A percentile compares a stretch with the other conserved stretches of the same genome.
Evolutionary conservation across 1,284 basidiomycete genomes (phyloP).

Genomic region (Trametes hirsuta): DNA sequence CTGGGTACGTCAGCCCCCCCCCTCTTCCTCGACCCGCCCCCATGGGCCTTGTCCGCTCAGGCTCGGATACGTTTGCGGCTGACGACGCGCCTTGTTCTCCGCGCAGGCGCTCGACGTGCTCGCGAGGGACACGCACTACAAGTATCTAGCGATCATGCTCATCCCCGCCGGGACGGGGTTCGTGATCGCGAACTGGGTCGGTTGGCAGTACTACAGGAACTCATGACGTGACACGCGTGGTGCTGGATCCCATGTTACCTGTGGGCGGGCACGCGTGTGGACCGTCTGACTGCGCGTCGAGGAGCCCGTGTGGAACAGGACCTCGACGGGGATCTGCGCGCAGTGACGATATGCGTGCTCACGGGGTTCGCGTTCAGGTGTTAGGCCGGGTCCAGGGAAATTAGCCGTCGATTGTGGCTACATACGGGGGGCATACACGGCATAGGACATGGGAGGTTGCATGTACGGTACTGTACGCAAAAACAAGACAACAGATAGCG

Average conservation of each 20-base stretch:
- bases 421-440: constrained; percentile 3
- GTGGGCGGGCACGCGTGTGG: neutral
- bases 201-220: constrained; percentile 93
- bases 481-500: constrained; percentile 19
- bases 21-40: neutral
- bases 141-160: constrained; percentile 81
- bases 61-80: neutral
- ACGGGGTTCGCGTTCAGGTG: no score
- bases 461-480: constrained; percentile 7
- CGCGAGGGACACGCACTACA: constrained; percentile 81
- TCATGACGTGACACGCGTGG: constrained; percentile 53
- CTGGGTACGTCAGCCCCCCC: constrained; percentile 42
- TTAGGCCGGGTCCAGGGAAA: neutral
- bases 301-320: no score
- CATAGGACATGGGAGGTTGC: neutral
- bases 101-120: constrained; percentile 63
- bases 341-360: no score
- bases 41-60: neutral
- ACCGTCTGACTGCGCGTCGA: no score
- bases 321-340: no score
- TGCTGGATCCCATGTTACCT: neutral
- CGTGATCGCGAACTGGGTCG: constrained; percentile 96
- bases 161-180: constrained; percentile 85
- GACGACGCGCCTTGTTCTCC: neutral
- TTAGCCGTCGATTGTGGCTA: neutral